Percentiles rank a stretch among this genome's conserved stretches.
These are phyloP conservation scores for Hypericum androsaemum DNA, from an alignment of 345 rosid genomes.

Conservation along the genomic window DNA sequence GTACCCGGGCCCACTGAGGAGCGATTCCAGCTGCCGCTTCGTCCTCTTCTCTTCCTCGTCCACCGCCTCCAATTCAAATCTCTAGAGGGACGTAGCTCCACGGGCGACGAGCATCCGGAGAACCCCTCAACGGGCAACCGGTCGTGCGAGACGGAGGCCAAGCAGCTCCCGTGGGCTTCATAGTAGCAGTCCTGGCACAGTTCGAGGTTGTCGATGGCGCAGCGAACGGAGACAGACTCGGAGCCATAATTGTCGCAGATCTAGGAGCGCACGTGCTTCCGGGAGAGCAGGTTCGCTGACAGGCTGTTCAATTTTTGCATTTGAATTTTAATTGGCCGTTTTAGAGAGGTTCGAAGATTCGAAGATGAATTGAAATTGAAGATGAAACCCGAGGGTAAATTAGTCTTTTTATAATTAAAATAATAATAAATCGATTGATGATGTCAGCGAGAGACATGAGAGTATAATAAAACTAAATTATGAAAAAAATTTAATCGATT, in stretches of 20 bases:
- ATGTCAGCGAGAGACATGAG: too few species aligned
- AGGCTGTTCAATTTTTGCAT: too few species aligned
- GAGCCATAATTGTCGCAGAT: constrained; percentile 57
- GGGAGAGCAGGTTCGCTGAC: constrained; percentile 70
- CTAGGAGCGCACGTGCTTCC: constrained; percentile 80
- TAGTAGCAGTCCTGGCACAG: constrained; percentile 63
- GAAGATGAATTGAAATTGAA: too few species aligned
- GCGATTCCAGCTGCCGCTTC: too few species aligned
- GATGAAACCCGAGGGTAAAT: too few species aligned
- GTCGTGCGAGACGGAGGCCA: constrained; percentile 53
- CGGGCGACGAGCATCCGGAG: constrained; percentile 55
- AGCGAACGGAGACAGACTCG: constrained; percentile 57
- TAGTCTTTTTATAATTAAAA: too few species aligned
- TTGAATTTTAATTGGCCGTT: too few species aligned
- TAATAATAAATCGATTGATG: too few species aligned
- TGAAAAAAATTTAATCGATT: too few species aligned
- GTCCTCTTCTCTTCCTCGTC: constrained; percentile 22
- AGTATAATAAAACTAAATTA: too few species aligned
- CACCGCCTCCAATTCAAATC: constrained; percentile 29
- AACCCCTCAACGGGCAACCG: constrained; percentile 52
- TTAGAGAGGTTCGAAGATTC: too few species aligned
- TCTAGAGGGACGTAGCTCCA: constrained; percentile 55
- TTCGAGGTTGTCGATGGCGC: constrained; percentile 47
- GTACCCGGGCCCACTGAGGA: too few species aligned
- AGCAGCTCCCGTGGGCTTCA: constrained; percentile 63